Evolutionary conservation across 805 yeast genomes (phyloP).

Genomic region (Schizosaccharomyces osmophilus): DNA sequence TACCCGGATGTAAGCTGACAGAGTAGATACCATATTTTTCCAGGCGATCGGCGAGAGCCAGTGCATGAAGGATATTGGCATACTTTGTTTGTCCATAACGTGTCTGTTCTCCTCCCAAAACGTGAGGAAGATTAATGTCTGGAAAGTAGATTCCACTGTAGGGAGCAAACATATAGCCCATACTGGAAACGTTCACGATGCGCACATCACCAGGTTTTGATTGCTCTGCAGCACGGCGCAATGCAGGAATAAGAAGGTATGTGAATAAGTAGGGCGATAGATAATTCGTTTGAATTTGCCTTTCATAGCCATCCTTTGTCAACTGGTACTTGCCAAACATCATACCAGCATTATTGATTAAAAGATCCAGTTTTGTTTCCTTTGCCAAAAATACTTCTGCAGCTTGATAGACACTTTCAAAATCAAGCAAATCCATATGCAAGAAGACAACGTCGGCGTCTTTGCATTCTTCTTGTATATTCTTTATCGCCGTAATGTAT

Average conservation of each 20-base stretch:
- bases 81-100: slow-evolving; percentile 7
- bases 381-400: slow-evolving; percentile 6
- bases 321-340: slow-evolving; percentile 47
- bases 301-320: slow-evolving; percentile 50
- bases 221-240: slow-evolving; percentile 3
- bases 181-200: slow-evolving; percentile 6
- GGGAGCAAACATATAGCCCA: slow-evolving; percentile 3
- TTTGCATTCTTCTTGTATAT: slow-evolving; percentile 1
- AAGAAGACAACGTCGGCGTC: not conserved
- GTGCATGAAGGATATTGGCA: slow-evolving; percentile 6
- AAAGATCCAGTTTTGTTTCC: slow-evolving; percentile 23
- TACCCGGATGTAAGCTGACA: slow-evolving; percentile 8
- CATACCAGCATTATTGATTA: slow-evolving; percentile 59
- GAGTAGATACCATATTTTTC: slow-evolving; percentile 4
- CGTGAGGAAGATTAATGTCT: slow-evolving; percentile 5
- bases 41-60: slow-evolving; percentile 5
- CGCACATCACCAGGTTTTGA: slow-evolving; percentile 4
- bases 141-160: slow-evolving; percentile 4
- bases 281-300: slow-evolving; percentile 58
- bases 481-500: not conserved
- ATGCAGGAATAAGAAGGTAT: slow-evolving; percentile 13
- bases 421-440: slow-evolving; percentile 6
- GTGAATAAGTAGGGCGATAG: slow-evolving; percentile 52
- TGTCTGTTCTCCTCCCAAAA: not conserved
- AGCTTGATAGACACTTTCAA: slow-evolving; percentile 5